Base-by-base conservation (phyloP, 306 rosid species). In the Quercus aquifolioides region DNA sequence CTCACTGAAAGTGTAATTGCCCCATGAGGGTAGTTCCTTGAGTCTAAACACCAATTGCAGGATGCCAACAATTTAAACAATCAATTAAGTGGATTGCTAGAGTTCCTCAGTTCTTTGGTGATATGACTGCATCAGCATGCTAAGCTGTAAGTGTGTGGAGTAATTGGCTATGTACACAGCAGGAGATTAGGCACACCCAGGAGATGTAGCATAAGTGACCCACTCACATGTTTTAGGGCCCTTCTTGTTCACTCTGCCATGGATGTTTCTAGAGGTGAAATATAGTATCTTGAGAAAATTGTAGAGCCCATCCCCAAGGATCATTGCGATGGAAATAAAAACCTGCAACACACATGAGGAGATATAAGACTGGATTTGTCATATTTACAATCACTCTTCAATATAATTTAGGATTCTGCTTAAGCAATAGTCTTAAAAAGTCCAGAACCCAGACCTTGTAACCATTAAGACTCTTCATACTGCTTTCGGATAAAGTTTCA, bases 291-390 rank as follows among this genome's bases (percentile, higher is more conserved):
- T 93, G 83, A 90, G 78, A 85, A 96, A 96, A 84, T 96, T 94
- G 87, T 96, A 96, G 30, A 96, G 90, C 49, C 99, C 99, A 23
- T 96, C 99, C 69, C 99, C 99, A 35, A 96, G 99, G 76, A 96
- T 90, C 83, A 96, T 79, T 28, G 98, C 78, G 51, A 96, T 96
- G 74, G 99, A 93, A 88, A 96, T 82, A 68, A 96, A 93, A 76
- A 95, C 98, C 99, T 95, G 92, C 26, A 78, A 80, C 74, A 84
- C 54, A 62, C 43, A 82, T 56, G 25, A 28, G 49, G 55, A 52
- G 21, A 82, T 65, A 56, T 28, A 84, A 75, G 84, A 68, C 52
- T 52, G 46, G 80, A 77, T 26, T 30, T 30, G 1, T 64, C 46
- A 17, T 15, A 64, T 64, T 30, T 15, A 64, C 68, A 12, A 5